phyloP scores from a whole-genome alignment of 768 basidiomycete species.

The Mycena floridula region DNA sequence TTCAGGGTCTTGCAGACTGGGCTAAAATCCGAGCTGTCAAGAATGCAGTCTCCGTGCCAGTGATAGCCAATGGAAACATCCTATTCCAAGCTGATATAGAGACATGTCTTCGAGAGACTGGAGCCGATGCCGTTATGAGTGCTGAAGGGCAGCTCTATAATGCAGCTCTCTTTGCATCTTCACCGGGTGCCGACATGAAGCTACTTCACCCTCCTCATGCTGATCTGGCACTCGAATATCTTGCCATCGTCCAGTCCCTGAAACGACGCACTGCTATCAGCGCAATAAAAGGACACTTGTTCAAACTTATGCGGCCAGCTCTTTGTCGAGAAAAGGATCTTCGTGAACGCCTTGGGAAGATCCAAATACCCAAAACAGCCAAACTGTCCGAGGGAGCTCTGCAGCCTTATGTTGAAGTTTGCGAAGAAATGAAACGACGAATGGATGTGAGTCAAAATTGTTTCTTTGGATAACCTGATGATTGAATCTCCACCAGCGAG shows the following conservation, averaged over 20 bases:
- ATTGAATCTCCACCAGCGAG: slow-evolving; percentile 33
- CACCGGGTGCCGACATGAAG: slow-evolving; percentile 27
- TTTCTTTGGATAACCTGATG: slow-evolving; percentile 9
- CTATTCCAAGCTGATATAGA: slow-evolving; percentile 81
- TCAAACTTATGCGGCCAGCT: slow-evolving; percentile 84
- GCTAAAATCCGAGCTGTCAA: slow-evolving; percentile 87
- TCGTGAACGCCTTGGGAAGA: slow-evolving; percentile 61
- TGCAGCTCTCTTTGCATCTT: slow-evolving; percentile 61
- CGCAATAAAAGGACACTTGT: slow-evolving; percentile 88
- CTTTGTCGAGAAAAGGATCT: slow-evolving; percentile 62
- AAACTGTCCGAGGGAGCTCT: slow-evolving; percentile 19
- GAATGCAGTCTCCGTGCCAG: slow-evolving; percentile 82
- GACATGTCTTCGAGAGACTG: slow-evolving; percentile 74
- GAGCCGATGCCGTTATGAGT: slow-evolving; percentile 89
- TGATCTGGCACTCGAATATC: slow-evolving; percentile 78
- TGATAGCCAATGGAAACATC: slow-evolving; percentile 96
- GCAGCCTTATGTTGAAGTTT: slow-evolving; percentile 45
- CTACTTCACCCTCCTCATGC: slow-evolving; percentile 51
- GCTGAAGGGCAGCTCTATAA: slow-evolving; percentile 96
- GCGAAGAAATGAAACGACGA: slow-evolving; percentile 50
- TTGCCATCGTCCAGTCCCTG: slow-evolving; percentile 66
- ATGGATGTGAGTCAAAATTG: slow-evolving; percentile 41
- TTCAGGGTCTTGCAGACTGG: slow-evolving; percentile 84
- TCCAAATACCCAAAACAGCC: slow-evolving; percentile 20
- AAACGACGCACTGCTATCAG: slow-evolving; percentile 66